Evolutionary conservation across 208 protist species (phyloP).

Genomic region (Spongospora subterranea): DNA sequence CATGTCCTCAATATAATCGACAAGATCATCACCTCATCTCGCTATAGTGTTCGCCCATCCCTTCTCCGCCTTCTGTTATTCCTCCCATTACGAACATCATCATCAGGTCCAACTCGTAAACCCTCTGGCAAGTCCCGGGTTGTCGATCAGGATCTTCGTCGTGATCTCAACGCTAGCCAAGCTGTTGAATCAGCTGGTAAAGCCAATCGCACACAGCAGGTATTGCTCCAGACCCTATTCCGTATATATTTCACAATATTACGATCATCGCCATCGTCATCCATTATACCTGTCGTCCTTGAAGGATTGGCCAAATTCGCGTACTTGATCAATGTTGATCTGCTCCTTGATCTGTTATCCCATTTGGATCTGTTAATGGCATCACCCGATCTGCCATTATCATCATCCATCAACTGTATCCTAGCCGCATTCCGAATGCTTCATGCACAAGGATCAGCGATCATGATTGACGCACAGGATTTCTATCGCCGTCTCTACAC

Average conservation of each 20-base stretch:
- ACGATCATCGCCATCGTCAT: neutral
- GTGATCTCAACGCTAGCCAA: neutral
- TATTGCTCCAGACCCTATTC: neutral
- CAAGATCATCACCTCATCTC: neutral
- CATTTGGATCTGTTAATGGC: neutral
- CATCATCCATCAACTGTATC: slow-evolving; percentile 5
- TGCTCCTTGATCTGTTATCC: slow-evolving; percentile 21
- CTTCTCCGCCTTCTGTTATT: neutral
- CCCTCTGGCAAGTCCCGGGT: neutral
- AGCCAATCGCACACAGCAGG: neutral
- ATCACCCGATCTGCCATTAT: neutral
- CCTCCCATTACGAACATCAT: neutral
- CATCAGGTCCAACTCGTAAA: too few relatives aligned
- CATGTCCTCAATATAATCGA: neutral
- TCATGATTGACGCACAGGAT: slow-evolving; percentile 4
- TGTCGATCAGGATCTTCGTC: neutral
- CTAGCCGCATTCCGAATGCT: slow-evolving; percentile 35
- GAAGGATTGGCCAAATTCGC: slow-evolving; percentile 47
- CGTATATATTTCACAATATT: slow-evolving; percentile 4
- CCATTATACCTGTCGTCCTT: neutral
- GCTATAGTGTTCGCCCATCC: neutral
- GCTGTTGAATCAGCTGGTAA: neutral
- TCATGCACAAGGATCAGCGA: neutral
- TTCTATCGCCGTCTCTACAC: slow-evolving; percentile 11
- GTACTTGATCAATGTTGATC: slow-evolving; percentile 45